phyloP scores from a whole-genome alignment of 1,284 basidiomycete genomes.

The Pisolithus thermaeus region DNA sequence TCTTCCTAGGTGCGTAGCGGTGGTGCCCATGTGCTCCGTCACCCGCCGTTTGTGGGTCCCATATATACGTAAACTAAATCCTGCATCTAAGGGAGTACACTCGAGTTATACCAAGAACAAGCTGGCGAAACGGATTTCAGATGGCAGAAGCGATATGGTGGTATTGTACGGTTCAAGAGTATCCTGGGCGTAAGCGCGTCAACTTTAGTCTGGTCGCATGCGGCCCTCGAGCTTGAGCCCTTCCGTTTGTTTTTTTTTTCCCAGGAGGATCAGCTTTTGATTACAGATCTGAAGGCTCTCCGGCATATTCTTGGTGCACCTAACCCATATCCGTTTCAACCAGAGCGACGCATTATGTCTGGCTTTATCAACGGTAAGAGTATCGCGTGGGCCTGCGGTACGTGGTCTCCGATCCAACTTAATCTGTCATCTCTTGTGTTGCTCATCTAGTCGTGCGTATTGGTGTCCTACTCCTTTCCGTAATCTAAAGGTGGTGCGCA shows the following conservation, averaged over 20 bases:
- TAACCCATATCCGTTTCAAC: conserved; percentile 34
- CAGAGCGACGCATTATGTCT: conserved; percentile 26
- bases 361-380: conserved; percentile 30
- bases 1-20: conserved; percentile 22
- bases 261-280: conserved; percentile 23
- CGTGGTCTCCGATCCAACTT: not conserved
- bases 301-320: conserved; percentile 37
- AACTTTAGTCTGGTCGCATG: not conserved
- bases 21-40: not conserved
- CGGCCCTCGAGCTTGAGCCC: not conserved
- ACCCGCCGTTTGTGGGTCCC: no score
- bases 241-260: not conserved
- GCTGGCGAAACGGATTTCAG: conserved; percentile 23
- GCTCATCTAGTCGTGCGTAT: not conserved
- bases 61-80: no score
- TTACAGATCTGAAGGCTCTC: conserved; percentile 37
- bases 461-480: no score
- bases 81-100: conserved; percentile 18
- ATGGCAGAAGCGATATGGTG: conserved; percentile 27
- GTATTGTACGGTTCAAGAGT: conserved; percentile 23
- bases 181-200: conserved; percentile 18
- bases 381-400: conserved; percentile 38
- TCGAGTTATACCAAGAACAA: conserved; percentile 19
- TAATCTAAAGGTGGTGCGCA: conserved; percentile 35
- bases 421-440: not conserved